Conservation (phyloP, 2,329 filamentous ascomycete genomes). For the Leptographium flavum region DNA sequence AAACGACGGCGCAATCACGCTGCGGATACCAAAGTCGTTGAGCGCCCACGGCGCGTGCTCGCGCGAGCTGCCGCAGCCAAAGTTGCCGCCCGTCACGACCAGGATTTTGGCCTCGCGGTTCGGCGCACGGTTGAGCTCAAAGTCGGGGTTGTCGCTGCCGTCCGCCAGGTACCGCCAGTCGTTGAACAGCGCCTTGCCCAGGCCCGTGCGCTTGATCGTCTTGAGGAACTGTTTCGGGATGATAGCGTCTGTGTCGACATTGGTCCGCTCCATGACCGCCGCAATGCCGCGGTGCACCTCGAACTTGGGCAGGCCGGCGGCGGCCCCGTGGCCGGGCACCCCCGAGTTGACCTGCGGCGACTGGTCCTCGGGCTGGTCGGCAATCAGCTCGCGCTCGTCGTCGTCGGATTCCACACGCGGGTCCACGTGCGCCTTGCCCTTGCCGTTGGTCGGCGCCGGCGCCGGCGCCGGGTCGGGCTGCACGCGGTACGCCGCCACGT, state of each 20-base stretch:
- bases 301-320: constrained; percentile 69
- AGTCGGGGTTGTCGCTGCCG: constrained; percentile 62
- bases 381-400: constrained; percentile 35
- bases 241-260: constrained; percentile 97
- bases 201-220: constrained; percentile 94
- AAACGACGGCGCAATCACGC: constrained; percentile 74
- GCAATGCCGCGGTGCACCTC: constrained; percentile 71
- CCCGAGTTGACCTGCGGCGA: constrained; percentile 49
- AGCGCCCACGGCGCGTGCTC: constrained; percentile 97
- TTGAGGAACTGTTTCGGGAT: constrained; percentile 99
- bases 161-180: constrained; percentile 64
- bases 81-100: constrained; percentile 83
- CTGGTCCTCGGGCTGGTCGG: constrained; percentile 47
- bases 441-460: background rate
- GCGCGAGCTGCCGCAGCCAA: constrained; percentile 82
- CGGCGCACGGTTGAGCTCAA: constrained; percentile 80
- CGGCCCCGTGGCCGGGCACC: constrained; percentile 28
- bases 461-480: constrained; percentile 4
- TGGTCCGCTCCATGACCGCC: constrained; percentile 73
- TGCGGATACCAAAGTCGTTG: constrained; percentile 90
- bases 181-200: constrained; percentile 78
- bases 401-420: constrained; percentile 37
- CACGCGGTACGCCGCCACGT: constrained; percentile 41
- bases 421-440: constrained; percentile 32
- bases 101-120: constrained; percentile 79